phyloP scores from a whole-genome alignment of 2,329 filamentous ascomycete species.

The Cercospora canescens region DNA sequence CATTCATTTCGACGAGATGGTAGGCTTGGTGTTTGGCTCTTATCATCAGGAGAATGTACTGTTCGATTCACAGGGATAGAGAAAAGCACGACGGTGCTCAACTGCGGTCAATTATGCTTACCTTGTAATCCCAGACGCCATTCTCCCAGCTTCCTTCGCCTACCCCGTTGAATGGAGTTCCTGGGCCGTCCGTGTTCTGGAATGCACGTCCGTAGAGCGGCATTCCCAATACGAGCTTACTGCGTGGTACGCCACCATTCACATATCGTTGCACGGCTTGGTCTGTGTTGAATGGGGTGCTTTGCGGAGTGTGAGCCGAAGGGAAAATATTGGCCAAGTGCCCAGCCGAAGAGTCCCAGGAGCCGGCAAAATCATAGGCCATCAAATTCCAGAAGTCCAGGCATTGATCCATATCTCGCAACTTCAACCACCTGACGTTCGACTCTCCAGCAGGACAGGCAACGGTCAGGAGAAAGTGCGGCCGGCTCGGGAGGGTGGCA shows the following conservation, averaged over 20 bases:
- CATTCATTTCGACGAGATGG: constrained; percentile 8
- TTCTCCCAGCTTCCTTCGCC: constrained; percentile 82
- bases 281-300: constrained; percentile 77
- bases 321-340: constrained; percentile 80
- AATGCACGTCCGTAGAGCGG: constrained; percentile 90
- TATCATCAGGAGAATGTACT: constrained; percentile 43
- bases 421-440: constrained; percentile 45
- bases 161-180: constrained; percentile 67
- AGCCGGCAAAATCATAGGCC: constrained; percentile 65
- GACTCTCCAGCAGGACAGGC: constrained; percentile 46
- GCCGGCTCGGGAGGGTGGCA: constrained; percentile 32
- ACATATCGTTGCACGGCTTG: constrained; percentile 72
- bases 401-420: constrained; percentile 42
- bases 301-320: constrained; percentile 55
- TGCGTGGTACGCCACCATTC: constrained; percentile 56
- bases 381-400: constrained; percentile 55
- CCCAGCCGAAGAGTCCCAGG: constrained; percentile 70
- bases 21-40: constrained; percentile 24
- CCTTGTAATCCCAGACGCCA: constrained; percentile 85
- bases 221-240: constrained; percentile 87
- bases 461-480: constrained; percentile 47
- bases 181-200: constrained; percentile 72
- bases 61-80: background rate
- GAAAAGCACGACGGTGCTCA: background rate
- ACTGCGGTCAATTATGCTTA: constrained; percentile 19